A percentile compares a stretch with the other conserved stretches of the same genome.
These are phyloP conservation scores for Maudiozyma bulderi DNA, from an alignment of 805 yeast species.

Conservation along the genomic window DNA sequence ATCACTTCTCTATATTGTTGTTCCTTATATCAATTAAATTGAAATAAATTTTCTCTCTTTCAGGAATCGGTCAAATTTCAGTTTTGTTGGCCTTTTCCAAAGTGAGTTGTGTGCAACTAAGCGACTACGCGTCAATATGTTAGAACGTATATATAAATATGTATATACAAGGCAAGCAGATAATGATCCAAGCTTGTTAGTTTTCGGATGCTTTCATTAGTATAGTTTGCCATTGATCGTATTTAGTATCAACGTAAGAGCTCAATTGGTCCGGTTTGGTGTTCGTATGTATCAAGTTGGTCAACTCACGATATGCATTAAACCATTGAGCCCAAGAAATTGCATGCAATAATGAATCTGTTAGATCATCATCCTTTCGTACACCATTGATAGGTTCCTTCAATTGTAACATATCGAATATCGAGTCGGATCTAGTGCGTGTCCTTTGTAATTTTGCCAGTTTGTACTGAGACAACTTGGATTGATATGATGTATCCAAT, in stretches of 20 bases:
- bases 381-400: conserved; percentile 40
- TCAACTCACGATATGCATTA: conserved; percentile 7
- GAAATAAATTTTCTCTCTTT: too few species aligned
- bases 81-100: too few species aligned
- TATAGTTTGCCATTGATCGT: neutral
- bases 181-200: neutral
- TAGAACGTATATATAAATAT: too few species aligned
- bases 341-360: conserved; percentile 58
- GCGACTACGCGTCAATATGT: too few species aligned
- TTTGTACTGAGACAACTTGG: neutral
- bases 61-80: too few species aligned
- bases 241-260: neutral
- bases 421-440: neutral
- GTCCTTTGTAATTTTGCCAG: too few species aligned
- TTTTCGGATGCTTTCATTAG: neutral
- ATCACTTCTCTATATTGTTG: too few species aligned
- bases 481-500: too few species aligned
- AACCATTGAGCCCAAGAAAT: conserved; percentile 40
- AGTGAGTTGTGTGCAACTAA: too few species aligned
- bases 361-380: conserved; percentile 53
- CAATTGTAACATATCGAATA: conserved; percentile 37
- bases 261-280: neutral
- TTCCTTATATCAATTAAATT: too few species aligned
- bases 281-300: neutral
- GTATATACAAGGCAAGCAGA: neutral